Evolutionary conservation across 345 rosid species (phyloP).

Genomic region (rapeseed (Brassica napus)): DNA sequence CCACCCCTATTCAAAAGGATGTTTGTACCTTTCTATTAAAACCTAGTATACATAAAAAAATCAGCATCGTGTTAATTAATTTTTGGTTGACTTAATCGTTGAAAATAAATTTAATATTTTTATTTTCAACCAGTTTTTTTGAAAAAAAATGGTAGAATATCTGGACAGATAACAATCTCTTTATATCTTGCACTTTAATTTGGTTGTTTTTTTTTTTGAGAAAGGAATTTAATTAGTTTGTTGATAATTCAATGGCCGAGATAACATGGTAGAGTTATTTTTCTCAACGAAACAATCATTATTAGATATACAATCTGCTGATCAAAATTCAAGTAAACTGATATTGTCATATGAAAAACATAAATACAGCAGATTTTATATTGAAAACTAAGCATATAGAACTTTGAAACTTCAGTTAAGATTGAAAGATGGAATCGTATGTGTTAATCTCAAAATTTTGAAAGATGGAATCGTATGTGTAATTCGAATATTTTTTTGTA

Average conservation of each 20-base stretch:
- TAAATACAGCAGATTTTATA: not conserved
- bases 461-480: not conserved
- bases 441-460: not conserved
- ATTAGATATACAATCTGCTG: not conserved
- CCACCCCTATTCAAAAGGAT: constrained; percentile 20
- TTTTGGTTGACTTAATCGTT: constrained; percentile 11
- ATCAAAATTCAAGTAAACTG: not conserved
- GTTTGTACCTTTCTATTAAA: constrained; percentile 13
- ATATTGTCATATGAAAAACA: not conserved
- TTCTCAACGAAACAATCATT: not conserved
- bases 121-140: not conserved
- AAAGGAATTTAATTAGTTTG: not conserved
- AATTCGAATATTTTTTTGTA: not conserved
- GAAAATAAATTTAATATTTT: not conserved
- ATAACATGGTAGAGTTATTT: not conserved
- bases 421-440: too few species aligned
- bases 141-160: constrained; percentile 3
- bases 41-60: not conserved
- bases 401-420: too few species aligned
- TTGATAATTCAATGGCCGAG: constrained; percentile 23
- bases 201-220: not conserved
- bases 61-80: not conserved
- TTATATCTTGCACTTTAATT: not conserved
- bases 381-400: not conserved
- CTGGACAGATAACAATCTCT: constrained; percentile 17